Percentiles rank a stretch among this genome's conserved stretches.
Conservation (phyloP, 176 grass and related monocot genomes). For the Microstegium vimineum region DNA sequence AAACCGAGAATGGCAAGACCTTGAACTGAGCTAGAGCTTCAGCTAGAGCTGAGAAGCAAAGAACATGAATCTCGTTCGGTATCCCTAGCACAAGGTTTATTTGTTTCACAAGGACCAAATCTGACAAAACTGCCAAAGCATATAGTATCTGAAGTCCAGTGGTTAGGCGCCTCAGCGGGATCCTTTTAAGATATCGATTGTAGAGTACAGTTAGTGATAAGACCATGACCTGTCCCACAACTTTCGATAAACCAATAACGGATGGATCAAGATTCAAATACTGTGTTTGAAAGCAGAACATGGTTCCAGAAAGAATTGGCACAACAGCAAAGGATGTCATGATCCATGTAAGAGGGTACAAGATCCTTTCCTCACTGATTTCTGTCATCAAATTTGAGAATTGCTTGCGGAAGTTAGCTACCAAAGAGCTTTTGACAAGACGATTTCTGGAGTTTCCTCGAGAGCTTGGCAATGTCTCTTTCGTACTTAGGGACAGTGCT, state of each 20-base stretch:
- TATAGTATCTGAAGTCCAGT: conserved; percentile 57
- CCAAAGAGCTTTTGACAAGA: conserved; percentile 32
- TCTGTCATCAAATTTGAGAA: conserved; percentile 52
- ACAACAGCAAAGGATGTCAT: conserved; percentile 74
- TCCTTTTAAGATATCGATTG: conserved; percentile 48
- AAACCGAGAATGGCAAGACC: conserved; percentile 70
- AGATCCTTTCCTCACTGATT: conserved; percentile 49
- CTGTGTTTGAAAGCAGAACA: conserved; percentile 90
- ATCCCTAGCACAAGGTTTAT: conserved; percentile 68
- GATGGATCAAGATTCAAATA: conserved; percentile 71
- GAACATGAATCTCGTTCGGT: conserved; percentile 65
- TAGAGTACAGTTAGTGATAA: conserved; percentile 67
- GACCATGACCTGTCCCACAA: conserved; percentile 77
- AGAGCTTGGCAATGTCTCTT: conserved; percentile 47
- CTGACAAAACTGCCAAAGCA: conserved; percentile 61
- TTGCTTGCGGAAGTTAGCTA: conserved; percentile 47
- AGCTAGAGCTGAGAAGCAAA: conserved; percentile 68
- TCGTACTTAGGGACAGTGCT: conserved; percentile 56
- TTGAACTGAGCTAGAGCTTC: conserved; percentile 92
- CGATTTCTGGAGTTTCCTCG: neutral
- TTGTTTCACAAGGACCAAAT: conserved; percentile 76
- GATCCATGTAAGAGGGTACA: conserved; percentile 72
- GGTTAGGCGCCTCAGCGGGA: conserved; percentile 58
- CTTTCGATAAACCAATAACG: conserved; percentile 78
- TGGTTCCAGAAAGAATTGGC: conserved; percentile 72